phyloP scores from a whole-genome alignment of 2,329 filamentous ascomycete genomes.

The Fusarium subtropicale region DNA sequence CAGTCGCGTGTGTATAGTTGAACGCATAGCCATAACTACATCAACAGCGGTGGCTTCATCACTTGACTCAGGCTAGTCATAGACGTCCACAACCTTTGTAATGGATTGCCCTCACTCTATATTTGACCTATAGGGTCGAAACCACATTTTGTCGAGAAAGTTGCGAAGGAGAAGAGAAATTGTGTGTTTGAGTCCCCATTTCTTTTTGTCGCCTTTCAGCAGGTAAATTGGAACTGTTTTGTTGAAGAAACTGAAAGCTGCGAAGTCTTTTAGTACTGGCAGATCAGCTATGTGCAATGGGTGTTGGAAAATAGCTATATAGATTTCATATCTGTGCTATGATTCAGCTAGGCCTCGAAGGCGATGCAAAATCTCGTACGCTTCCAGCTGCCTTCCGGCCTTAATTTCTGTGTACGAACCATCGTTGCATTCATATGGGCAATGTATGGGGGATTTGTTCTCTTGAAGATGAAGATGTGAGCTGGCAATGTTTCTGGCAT shows the following conservation, averaged over 20 bases:
- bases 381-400: neutral
- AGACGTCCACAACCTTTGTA: neutral
- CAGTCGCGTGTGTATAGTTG: neutral
- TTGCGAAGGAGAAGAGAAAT: neutral
- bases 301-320: no score
- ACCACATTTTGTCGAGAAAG: neutral
- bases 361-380: neutral
- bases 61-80: neutral
- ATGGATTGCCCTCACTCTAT: neutral
- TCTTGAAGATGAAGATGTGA: no score
- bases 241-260: neutral
- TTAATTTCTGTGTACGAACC: no score
- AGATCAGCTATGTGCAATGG: neutral
- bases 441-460: no score
- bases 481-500: neutral
- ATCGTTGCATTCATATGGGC: no score
- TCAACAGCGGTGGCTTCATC: neutral
- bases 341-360: neutral
- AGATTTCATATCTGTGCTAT: neutral
- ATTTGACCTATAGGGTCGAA: neutral
- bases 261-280: fast-evolving
- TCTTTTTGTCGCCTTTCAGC: neutral
- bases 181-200: neutral
- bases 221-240: neutral
- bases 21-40: neutral